Evolutionary conservation across 306 rosid genomes (phyloP).

Genomic region (Vicia faba): DNA sequence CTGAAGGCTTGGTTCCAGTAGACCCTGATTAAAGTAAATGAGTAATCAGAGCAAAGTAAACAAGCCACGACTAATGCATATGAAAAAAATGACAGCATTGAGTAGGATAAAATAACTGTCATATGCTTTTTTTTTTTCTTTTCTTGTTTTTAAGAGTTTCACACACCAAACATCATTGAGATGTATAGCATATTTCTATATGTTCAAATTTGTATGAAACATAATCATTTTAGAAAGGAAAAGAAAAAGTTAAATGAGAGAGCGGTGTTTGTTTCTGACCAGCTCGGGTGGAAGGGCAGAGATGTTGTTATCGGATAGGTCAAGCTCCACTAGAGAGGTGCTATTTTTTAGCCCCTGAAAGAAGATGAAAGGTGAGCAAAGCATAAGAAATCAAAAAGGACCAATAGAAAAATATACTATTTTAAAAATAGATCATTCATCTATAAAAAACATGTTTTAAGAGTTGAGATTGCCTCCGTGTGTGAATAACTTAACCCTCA

Average conservation of each 20-base stretch:
- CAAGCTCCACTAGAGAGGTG: slow-evolving; percentile 74
- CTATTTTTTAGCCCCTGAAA: slow-evolving; percentile 72
- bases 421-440: slow-evolving; percentile 11
- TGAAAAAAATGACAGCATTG: slow-evolving; percentile 1
- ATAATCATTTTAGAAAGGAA: background rate
- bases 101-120: slow-evolving; percentile 1
- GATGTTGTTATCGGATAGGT: slow-evolving; percentile 80
- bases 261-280: slow-evolving; percentile 57
- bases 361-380: slow-evolving; percentile 16
- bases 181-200: slow-evolving; percentile 20
- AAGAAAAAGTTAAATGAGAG: slow-evolving; percentile 23
- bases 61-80: slow-evolving; percentile 13
- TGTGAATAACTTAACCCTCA: slow-evolving; percentile 17
- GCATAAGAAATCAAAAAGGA: background rate
- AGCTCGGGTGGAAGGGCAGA: slow-evolving; percentile 79
- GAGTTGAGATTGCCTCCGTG: slow-evolving; percentile 3
- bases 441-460: slow-evolving; percentile 24
- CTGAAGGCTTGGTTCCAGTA: slow-evolving; percentile 81
- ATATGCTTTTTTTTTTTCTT: slow-evolving; percentile 2
- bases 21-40: slow-evolving; percentile 63
- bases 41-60: slow-evolving; percentile 27
- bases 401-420: slow-evolving; percentile 1
- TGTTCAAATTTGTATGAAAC: slow-evolving; percentile 17
- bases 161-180: slow-evolving; percentile 18
- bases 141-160: background rate